These are phyloP conservation scores for Lentinula boryana DNA, from an alignment of 768 basidiomycete genomes.

Conservation along the genomic window DNA sequence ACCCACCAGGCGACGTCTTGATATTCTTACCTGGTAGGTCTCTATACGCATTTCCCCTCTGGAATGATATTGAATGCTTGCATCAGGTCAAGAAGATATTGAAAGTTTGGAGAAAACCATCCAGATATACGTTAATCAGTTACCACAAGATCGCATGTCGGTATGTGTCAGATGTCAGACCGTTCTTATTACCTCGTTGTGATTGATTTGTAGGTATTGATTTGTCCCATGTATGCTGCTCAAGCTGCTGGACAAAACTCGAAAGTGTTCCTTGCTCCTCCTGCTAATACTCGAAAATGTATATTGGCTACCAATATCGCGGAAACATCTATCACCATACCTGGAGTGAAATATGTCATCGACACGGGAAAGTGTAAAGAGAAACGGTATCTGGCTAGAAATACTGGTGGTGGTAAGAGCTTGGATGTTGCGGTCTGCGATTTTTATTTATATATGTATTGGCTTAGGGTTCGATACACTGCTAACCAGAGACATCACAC, in stretches of 20 bases:
- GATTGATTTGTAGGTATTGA: constrained; percentile 44
- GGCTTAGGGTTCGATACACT: constrained; percentile 80
- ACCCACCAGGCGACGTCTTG: constrained; percentile 81
- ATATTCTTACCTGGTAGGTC: constrained; percentile 82
- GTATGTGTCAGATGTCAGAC: constrained; percentile 26
- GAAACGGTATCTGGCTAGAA: constrained; percentile 73
- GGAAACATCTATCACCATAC: constrained; percentile 96
- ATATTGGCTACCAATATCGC: constrained; percentile 98
- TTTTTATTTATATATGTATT: neutral
- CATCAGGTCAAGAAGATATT: constrained; percentile 21
- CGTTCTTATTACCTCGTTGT: neutral
- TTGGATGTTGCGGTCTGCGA: neutral
- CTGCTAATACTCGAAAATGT: constrained; percentile 74
- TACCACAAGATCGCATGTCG: constrained; percentile 51
- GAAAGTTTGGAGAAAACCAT: constrained; percentile 80
- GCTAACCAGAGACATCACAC: constrained; percentile 74
- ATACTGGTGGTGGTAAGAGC: constrained; percentile 57
- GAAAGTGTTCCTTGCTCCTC: constrained; percentile 67
- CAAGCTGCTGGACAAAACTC: constrained; percentile 74
- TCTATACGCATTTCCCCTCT: neutral
- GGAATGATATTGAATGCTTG: too few relatives aligned
- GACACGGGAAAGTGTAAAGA: constrained; percentile 97
- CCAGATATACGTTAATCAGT: constrained; percentile 55
- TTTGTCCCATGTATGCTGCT: constrained; percentile 83
- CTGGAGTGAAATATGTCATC: constrained; percentile 91